Evolutionary conservation across 1,139 yeast species (phyloP), one percentile per base, ranked within the genome.

Genomic region (Blastobotrys petasosporus): DNA sequence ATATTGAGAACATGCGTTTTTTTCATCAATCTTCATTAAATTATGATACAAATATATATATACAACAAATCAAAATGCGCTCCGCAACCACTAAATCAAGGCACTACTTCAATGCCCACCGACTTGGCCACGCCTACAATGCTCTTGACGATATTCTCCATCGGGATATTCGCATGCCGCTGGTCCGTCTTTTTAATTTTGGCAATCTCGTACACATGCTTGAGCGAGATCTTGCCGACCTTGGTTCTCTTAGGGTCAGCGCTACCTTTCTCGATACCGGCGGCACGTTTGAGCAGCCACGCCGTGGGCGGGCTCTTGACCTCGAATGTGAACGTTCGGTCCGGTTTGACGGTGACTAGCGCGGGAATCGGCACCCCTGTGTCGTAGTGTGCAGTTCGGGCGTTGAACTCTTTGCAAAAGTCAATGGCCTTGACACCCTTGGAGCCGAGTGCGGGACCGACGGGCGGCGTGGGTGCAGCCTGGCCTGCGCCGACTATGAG

Each of bases 381-480:
- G 48, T 76, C 76, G 61, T 77, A 82, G 57, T 81, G 80, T 12
- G 96, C 95, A 11, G 97, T 88, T 67, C 96, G 80, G 37, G 98
- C 98, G 65, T 94, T 92, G 73, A 94, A 94, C 66, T 92, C 97
- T 68, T 92, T 94, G 72, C 98, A 92, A 62, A 92, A 92, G 66
- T 94, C 98, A 60, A 92, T 94, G 53, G 98, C 97, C 66, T 94
- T 94, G 48, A 92, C 95, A 71, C 98, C 99, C 65, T 92, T 90
- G 50, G 98, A 92, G 55, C 98, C 99, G 47, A 92, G 73, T 0
- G 98, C 98, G 34, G 99, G 99, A 54, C 99, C 98, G 17, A 92
- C 97, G 5, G 99, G 99, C 32, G 99, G 99, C 1, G 96, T 84
- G 37, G 99, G 98, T 0, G 97, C 94, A 0, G 99, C 99, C 64